A percentile compares a stretch with the other conserved stretches of the same genome.
Conservation (phyloP, 805 yeast genomes). For the Candida golubevii region DNA sequence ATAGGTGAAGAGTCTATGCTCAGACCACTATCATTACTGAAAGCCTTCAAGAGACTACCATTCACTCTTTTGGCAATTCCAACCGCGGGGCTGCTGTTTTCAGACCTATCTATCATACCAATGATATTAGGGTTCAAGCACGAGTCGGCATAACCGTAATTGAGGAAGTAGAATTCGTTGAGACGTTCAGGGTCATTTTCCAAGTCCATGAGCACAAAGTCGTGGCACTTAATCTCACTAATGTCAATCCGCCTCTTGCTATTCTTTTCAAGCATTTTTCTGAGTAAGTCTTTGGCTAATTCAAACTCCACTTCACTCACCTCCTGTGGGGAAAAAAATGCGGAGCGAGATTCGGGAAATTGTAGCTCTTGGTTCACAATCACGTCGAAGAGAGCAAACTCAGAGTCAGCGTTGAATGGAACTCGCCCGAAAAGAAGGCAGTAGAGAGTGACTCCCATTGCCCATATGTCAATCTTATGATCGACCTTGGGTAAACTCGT, state of each 20-base stretch:
- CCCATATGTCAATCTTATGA: conserved; percentile 94
- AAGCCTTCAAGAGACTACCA: conserved; percentile 28
- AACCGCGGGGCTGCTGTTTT: conserved; percentile 70
- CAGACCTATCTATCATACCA: conserved; percentile 55
- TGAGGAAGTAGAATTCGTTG: conserved; percentile 34
- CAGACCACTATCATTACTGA: conserved; percentile 20
- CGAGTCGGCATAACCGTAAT: conserved; percentile 9
- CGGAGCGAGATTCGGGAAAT: conserved; percentile 45
- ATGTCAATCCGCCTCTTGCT: conserved; percentile 67
- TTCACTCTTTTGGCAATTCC: conserved; percentile 72
- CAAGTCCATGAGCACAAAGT: conserved; percentile 49
- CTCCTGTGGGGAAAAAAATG: conserved; percentile 36
- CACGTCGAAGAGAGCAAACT: conserved; percentile 78
- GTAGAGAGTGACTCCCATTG: conserved; percentile 86
- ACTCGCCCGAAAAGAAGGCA: conserved; percentile 83
- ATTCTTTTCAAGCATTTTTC: conserved; percentile 61
- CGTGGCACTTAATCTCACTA: conserved; percentile 68
- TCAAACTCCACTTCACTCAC: conserved; percentile 42
- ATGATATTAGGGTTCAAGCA: conserved; percentile 14
- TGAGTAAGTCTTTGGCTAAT: conserved; percentile 55
- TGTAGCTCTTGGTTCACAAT: conserved; percentile 60
- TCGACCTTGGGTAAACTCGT: conserved; percentile 49
- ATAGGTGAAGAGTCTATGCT: not conserved
- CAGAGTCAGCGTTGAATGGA: conserved; percentile 86
- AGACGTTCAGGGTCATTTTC: conserved; percentile 33